A percentile compares a stretch with the other conserved stretches of the same genome.
Evolutionary conservation across 1,139 yeast genomes (phyloP).

Genomic region (Debaryomyces singareniensis): DNA sequence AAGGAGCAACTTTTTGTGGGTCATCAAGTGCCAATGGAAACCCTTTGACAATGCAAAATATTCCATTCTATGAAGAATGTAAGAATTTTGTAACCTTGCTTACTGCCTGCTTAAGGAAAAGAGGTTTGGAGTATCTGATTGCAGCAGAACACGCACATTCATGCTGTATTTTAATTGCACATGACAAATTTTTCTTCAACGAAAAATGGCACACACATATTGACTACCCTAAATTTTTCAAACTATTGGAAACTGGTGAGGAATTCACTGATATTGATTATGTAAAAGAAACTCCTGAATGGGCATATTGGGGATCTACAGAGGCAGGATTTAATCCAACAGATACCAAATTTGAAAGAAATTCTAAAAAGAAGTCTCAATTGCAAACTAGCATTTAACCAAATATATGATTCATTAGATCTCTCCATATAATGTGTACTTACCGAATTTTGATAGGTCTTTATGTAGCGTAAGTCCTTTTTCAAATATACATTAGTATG

Average conservation of each 20-base stretch:
- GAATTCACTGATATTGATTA: slow-evolving; percentile 78
- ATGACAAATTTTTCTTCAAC: slow-evolving; percentile 60
- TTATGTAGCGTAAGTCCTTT: too few relatives aligned
- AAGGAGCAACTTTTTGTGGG: slow-evolving; percentile 94
- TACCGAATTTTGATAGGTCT: too few relatives aligned
- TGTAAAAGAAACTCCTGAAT: slow-evolving; percentile 71
- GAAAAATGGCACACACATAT: slow-evolving; percentile 87
- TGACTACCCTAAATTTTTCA: slow-evolving; percentile 72
- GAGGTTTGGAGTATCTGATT: slow-evolving; percentile 69
- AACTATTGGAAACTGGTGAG: slow-evolving; percentile 56
- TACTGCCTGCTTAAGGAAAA: slow-evolving; percentile 47
- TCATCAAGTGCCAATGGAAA: slow-evolving; percentile 75
- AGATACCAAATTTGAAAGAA: slow-evolving; percentile 63
- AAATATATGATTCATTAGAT: too few relatives aligned
- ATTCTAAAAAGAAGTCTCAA: slow-evolving; percentile 68
- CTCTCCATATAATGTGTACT: too few relatives aligned
- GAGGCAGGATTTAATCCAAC: slow-evolving; percentile 89
- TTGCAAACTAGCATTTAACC: too few relatives aligned
- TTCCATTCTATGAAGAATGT: slow-evolving; percentile 92
- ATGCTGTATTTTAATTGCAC: slow-evolving; percentile 84
- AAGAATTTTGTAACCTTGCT: slow-evolving; percentile 63
- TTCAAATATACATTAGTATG: too few relatives aligned
- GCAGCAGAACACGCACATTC: slow-evolving; percentile 97
- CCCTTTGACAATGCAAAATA: slow-evolving; percentile 90
- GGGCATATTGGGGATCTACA: slow-evolving; percentile 87